These are phyloP conservation scores for Pilobolus umbonatus DNA, from an alignment of 192 early-diverging fungal species.

Conservation along the genomic window DNA sequence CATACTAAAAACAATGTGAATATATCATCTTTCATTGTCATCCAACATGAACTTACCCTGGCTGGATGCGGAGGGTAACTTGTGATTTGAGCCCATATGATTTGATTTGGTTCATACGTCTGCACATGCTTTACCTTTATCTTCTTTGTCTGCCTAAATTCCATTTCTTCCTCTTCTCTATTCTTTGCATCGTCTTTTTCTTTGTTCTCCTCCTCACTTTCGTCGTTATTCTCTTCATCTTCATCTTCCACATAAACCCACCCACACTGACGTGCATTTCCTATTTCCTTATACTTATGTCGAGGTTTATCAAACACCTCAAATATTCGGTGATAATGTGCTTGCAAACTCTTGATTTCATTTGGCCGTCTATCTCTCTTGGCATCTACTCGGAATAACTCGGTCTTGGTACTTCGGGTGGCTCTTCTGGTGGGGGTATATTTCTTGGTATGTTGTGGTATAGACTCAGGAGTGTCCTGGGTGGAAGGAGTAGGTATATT, in stretches of 20 bases:
- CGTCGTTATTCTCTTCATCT: not conserved
- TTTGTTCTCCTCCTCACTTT: not conserved
- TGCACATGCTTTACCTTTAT: not conserved
- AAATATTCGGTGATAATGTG: not conserved
- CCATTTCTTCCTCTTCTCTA: not conserved
- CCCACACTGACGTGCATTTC: no score
- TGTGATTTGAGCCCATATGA: constrained; percentile 49
- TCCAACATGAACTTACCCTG: no score
- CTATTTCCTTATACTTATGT: not conserved
- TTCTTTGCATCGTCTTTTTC: not conserved
- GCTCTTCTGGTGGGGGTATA: not conserved
- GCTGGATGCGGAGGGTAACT: constrained; percentile 48
- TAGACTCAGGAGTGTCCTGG: no score
- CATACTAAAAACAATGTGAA: no score
- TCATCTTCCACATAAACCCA: not conserved
- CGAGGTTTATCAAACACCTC: not conserved
- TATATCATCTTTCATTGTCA: no score
- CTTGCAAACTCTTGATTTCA: not conserved
- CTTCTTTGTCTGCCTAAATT: not conserved
- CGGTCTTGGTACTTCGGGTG: constrained; percentile 3
- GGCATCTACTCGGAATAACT: no score
- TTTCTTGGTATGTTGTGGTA: no score
- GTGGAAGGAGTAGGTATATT: not conserved
- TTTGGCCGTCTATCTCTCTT: not conserved
- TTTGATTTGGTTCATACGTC: constrained; percentile 1